Evolutionary conservation across 345 rosid genomes (phyloP).

Genomic region (Psidium guajava): DNA sequence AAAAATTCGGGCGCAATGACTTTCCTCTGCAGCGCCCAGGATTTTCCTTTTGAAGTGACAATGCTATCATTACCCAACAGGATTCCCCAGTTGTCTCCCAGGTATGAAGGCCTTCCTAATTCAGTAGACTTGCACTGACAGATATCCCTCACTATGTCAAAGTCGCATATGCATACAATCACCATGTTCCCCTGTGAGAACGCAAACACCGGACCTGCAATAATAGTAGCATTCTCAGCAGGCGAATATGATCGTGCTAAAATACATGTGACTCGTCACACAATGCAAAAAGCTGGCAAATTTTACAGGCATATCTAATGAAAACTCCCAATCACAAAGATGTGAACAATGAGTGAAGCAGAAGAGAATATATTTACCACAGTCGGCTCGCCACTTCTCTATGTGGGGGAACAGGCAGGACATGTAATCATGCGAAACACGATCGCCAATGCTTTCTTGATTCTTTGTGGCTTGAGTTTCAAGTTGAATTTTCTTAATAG

Average conservation of each 20-base stretch:
- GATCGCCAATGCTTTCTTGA: not conserved
- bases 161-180: not conserved
- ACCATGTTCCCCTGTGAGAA: slow-evolving; percentile 1
- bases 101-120: not conserved
- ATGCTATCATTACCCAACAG: not conserved
- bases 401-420: not conserved
- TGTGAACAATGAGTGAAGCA: not conserved
- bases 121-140: not conserved
- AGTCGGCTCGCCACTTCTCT: not conserved
- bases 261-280: not conserved
- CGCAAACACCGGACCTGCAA: slow-evolving; percentile 1
- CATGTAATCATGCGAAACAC: not conserved
- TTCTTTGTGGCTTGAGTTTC: not conserved
- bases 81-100: not conserved
- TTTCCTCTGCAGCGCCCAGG: slow-evolving; percentile 20
- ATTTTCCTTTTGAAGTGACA: not conserved
- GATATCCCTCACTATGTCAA: not conserved
- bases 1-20: slow-evolving; percentile 14
- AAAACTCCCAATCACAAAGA: not conserved
- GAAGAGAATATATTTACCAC: not conserved
- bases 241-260: not conserved
- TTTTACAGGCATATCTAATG: not conserved
- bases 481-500: slow-evolving; percentile 1
- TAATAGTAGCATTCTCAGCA: not conserved
- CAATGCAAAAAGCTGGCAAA: not conserved